Evolutionary conservation across 2,329 filamentous ascomycete genomes (phyloP), one percentile per base, ranked within the genome.

Genomic region (Arthrobotrys entomopaga): DNA sequence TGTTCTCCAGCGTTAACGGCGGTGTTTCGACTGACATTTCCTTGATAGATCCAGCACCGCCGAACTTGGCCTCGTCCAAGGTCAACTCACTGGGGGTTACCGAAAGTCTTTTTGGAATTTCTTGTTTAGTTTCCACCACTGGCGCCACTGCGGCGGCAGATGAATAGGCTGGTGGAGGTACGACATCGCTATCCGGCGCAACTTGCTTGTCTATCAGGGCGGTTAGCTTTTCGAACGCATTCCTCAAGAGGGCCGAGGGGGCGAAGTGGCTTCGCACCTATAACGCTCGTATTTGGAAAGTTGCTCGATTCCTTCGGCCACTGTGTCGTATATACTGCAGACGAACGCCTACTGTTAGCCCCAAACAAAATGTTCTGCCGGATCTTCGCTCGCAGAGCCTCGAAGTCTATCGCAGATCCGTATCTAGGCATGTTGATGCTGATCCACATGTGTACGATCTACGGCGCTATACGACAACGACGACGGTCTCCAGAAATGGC

Each of bases 331-430:
- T 74, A 74, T 24, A 74, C 70, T 74, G 70, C 63, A 20, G 57
- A 57, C 29, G 70, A 63, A 52, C 43, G 61, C n/a, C 22, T 52
- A 50, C 46, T 52, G 50, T 74, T 74, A 74, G 70, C 63, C 52
- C 70, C 57, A 26, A 74, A 74, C 50, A 64, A 50, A 42, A 74
- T 74, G 52, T 67, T 74, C 29, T 74, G 70, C 40, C 70, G 63
- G 34, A 74, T 74, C 54, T 64, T 74, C 50, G 67, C 63, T 50
- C 70, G 63, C 29, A 74, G 63, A 26, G 70, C 29, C 46, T 74
- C 70, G 43, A 74, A 74, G 56, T 74, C 63, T 52, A 74, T 63
- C 29, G 70, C 48, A 53, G 70, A 66, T 74, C 70, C 58, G 54
- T 67, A 58, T 58, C 38, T 53, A 57, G 70, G 40, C 70, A 67